Base-by-base conservation (phyloP, 2,329 filamentous ascomycete species). In the Phialophora verrucosa region DNA sequence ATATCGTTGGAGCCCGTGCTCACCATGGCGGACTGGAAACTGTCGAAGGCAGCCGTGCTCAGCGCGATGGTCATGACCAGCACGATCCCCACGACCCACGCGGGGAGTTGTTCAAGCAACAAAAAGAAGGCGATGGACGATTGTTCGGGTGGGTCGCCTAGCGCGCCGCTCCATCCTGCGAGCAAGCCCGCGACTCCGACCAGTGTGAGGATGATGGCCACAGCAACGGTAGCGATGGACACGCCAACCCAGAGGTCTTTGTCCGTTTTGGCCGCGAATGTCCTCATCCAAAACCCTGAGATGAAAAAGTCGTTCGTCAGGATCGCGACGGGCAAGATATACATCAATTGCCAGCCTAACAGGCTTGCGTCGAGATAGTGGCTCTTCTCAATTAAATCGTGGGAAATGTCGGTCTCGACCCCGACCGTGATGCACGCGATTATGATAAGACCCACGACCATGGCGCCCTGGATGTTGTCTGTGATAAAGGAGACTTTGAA, bases 221-320 rank as follows among this genome's bases (percentile, higher is more conserved):
- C 87, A 27, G 82, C 83, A 3, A 87, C 79, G 7, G 85, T 85
- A 20, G 91, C 91, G 58, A 91, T 82, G n/a, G 84, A 85, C 32
- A 91, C 85, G 57, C 91, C 92, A 62, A 93, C 82, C 82, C 87
- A 89, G 6, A 95, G 85, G 74, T 94, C 91, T 73, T 85, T 88
- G 82, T 95, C 91, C 0, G 90, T 91, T 76, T 76, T 89, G 59
- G 90, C 90, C 20, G 91, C 90, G 74, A 95, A 95, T 4, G 91
- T 91, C 59, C 91, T 89, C 77, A 94, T 86, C 91, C 91, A 95
- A 78, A 92, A 93, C 71, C 87, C 90, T 35, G 90, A 92, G 51
- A 95, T 82, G 81, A 95, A 95, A 82, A 95, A 93, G 81, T 93
- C 89, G 79, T 94, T 95, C 66, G 91, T 93, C 63, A 93, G 75